Conservation (phyloP, 2,329 filamentous ascomycete genomes). For the Diaporthe helianthi region DNA sequence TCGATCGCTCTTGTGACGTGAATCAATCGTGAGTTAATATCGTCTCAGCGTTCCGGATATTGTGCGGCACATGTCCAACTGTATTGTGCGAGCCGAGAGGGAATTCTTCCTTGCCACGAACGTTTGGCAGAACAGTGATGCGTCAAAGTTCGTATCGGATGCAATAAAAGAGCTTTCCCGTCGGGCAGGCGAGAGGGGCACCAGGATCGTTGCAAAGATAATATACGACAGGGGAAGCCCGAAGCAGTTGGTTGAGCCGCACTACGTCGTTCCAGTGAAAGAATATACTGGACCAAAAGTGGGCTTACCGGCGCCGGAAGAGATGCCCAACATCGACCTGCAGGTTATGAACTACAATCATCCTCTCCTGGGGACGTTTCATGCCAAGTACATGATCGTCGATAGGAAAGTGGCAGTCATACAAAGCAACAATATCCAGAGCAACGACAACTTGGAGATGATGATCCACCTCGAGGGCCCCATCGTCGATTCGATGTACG, state of each 20-base stretch:
- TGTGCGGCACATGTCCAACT: constrained; percentile 75
- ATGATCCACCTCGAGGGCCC: constrained; percentile 77
- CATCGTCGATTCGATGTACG: constrained; percentile 78
- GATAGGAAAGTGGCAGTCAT: constrained; percentile 74
- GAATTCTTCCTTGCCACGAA: constrained; percentile 80
- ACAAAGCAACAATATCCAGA: constrained; percentile 80
- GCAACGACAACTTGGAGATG: constrained; percentile 85
- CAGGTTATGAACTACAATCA: constrained; percentile 77
- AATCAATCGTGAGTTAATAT: neutral
- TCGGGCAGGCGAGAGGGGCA: constrained; percentile 64
- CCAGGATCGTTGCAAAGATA: constrained; percentile 71
- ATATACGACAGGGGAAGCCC: constrained; percentile 76
- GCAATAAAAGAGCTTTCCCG: constrained; percentile 73
- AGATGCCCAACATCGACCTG: constrained; percentile 75
- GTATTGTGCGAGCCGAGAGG: constrained; percentile 74
- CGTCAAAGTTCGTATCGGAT: constrained; percentile 71
- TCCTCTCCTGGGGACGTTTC: constrained; percentile 75
- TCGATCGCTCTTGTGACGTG: neutral
- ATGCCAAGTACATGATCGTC: constrained; percentile 79
- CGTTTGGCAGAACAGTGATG: constrained; percentile 75
- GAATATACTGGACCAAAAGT: constrained; percentile 66
- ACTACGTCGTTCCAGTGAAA: constrained; percentile 63
- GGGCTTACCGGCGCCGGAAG: constrained; percentile 64
- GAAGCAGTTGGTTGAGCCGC: constrained; percentile 70
- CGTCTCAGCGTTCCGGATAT: constrained; percentile 66